Base-by-base conservation (phyloP, 169 alveolate genomes). In the Amoebophrya sp. region DNA sequence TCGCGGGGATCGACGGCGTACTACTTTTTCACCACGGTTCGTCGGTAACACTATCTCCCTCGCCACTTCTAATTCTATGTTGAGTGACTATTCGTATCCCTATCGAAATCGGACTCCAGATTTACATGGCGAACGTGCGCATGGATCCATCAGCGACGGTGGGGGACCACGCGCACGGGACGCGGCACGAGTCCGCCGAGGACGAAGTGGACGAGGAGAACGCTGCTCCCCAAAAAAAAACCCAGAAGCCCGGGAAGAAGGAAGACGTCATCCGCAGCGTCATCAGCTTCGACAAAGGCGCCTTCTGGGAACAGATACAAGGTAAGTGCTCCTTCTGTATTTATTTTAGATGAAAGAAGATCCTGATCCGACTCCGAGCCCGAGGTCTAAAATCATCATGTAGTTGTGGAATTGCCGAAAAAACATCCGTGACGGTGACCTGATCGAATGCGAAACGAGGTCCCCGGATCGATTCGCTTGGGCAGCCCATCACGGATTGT, bases 231-330 rank as follows among this genome's bases (percentile, higher is more conserved):
- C 92, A 94, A 89, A 91, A 94, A 88, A 91, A 93, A 69, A 92
- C 91, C 87, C 89, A 92, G 31, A 91, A 93, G 34, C 94, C 91
- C 88, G 95, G 93, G 34, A 94, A 96, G 90, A 90, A 95, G 45
- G 97, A 96, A 45, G 93, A 94, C 50, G 92, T 92, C 40, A 94
- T 96, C 23, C 92, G 97, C 90, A 95, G 99, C 16, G 97, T 94
- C 58, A 97, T 98, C 41, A 97, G 99, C 0, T 98, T 97, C 94
- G 97, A 98, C 93, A 98, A 97, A 91, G 99, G 99, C 41, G 99
- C 98, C 4, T 94, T 91, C 88, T 98, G 99, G 99, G 95, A 96
- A 26, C 94, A 96, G 90, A 90, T 98, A 26, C 94, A 94, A 90
- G 98, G 78, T 58, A 58, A 58, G 10, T 58, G n/a, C 23, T 58